Conservation (phyloP, 257 asterid species). For the Nicotiana sylvestris region DNA sequence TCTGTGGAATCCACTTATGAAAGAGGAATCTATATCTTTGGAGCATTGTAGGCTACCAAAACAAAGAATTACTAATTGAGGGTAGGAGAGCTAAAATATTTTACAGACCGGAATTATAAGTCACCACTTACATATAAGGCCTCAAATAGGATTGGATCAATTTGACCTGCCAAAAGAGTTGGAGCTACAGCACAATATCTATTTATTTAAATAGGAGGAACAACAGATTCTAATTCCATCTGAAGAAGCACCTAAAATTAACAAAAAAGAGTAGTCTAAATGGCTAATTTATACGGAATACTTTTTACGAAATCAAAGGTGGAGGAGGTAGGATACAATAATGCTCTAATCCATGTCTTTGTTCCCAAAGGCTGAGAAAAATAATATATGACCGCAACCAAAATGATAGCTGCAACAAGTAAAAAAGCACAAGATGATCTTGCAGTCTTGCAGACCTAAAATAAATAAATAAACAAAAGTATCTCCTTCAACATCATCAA, state of each 20-base stretch:
- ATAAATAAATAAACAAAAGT: background rate
- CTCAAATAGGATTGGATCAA: conserved; percentile 87
- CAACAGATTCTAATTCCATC: conserved; percentile 12
- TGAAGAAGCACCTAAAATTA: background rate
- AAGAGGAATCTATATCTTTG: background rate
- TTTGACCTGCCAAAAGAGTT: conserved; percentile 73
- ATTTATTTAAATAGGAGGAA: conserved; percentile 31
- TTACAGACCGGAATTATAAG: background rate
- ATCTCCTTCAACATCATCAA: background rate
- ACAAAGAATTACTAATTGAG: background rate
- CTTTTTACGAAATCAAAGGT: background rate
- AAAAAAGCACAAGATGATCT: background rate
- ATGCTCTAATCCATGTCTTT: conserved; percentile 63
- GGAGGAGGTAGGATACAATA: conserved; percentile 55
- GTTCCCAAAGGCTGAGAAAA: conserved; percentile 77
- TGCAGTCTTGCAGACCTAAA: background rate
- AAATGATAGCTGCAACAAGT: conserved; percentile 61
- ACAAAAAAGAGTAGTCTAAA: background rate
- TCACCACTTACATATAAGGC: conserved; percentile 69
- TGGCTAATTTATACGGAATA: background rate
- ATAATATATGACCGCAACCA: conserved; percentile 70
- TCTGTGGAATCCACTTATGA: background rate
- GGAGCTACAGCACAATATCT: conserved; percentile 88
- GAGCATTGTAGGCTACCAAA: background rate
- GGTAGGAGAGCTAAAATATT: background rate